Base-by-base conservation (phyloP, 2,329 filamentous ascomycete genomes). In the Fusarium piperis region DNA sequence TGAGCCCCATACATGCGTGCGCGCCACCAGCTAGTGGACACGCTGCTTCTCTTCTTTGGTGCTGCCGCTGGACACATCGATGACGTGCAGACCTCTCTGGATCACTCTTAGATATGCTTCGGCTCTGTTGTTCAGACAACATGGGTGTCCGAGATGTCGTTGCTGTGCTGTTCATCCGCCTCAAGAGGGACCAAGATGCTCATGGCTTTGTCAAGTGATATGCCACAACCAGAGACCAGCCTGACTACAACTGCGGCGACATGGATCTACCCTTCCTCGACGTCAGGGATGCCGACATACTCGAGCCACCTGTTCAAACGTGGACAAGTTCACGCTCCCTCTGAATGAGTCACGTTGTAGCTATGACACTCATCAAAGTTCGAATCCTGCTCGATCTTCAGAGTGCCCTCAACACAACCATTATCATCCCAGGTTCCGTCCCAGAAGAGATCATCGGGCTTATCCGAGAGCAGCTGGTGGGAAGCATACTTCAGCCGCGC, bases 151-250 rank as follows among this genome's bases (percentile, higher is more conserved):
- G 85, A 1, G 46, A 81, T 18, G 20, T 83, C 0, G 64, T 85
- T 0, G 86, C 87, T 0, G 67, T 73, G 0, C 44, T 85, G 11
- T 79, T 83, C 61, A 72, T 89, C 15, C 82, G 85, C 3, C 79
- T 89, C 8, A 81, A 81, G 20, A 78, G 74, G 44, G 86, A 89
- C 62, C 85, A 88, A 71, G 85, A 86, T n/a, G 83, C 81, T 71
- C 86, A 86, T 66, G 82, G 85, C 60, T 84, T 85, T 38, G 52
- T 81, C 4, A 83, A 79, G 71, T 81, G 79, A 78, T 80, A 76
- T 64, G 77, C 71, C 0, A 77, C 71, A 0, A 65, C 53, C 2
- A 67, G 60, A 0, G 13, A 63, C 0, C 68, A 69, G 1, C 4
- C 39, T 0, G 20, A 75, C 15, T 74, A 77, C 30, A 70, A 76